Percentiles rank a stretch among this genome's conserved stretches.
phyloP scores from a whole-genome alignment of 257 asterid genomes.

The Prunella vulgaris region DNA sequence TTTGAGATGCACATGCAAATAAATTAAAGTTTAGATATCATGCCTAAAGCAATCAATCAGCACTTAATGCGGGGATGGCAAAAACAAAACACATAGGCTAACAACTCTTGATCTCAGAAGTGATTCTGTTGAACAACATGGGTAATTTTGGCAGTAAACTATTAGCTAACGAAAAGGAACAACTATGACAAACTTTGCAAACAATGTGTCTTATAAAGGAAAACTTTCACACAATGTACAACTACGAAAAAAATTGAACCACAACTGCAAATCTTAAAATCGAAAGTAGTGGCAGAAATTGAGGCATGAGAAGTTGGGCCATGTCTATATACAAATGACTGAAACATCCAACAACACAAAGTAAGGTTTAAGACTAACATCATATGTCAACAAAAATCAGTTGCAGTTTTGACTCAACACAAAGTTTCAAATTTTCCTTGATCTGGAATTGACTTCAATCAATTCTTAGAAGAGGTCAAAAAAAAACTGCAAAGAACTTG shows the following conservation, averaged over 20 bases:
- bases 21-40: neutral
- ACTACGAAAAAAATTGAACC: neutral
- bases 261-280: neutral
- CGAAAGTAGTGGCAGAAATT: neutral
- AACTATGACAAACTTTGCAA: neutral
- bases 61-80: neutral
- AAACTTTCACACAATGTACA: neutral
- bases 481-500: neutral
- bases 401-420: constrained; percentile 5
- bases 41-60: constrained; percentile 2
- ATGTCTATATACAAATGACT: neutral
- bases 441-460: neutral
- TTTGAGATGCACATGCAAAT: neutral
- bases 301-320: neutral
- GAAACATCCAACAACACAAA: neutral
- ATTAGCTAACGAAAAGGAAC: constrained; percentile 3
- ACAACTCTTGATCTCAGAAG: neutral
- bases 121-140: neutral
- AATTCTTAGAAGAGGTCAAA: neutral
- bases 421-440: constrained; percentile 4
- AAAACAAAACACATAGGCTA: constrained; percentile 2
- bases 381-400: neutral
- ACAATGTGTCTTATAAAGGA: neutral
- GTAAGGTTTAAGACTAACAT: neutral
- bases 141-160: neutral